Evolutionary conservation across 306 rosid genomes (phyloP).

Genomic region (Vachellia pachyceras): DNA sequence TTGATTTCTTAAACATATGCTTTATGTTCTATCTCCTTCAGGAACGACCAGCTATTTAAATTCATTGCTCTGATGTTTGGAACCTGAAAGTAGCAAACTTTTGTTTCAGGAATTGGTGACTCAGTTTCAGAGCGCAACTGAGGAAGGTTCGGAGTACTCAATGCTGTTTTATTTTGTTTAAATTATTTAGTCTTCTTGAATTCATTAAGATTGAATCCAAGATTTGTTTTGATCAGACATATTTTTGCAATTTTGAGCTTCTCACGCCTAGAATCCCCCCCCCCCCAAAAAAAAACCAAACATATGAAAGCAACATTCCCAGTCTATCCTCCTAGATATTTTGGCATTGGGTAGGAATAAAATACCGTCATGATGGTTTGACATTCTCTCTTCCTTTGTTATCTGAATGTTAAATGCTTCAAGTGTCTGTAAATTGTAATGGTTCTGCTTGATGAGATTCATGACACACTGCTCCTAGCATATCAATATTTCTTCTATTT

Average conservation of each 20-base stretch:
- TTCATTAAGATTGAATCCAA: background rate
- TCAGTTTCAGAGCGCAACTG: background rate
- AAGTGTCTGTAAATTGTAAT: background rate
- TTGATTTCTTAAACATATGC: background rate
- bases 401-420: background rate
- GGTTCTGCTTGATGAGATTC: background rate
- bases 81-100: background rate
- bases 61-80: background rate
- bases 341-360: background rate
- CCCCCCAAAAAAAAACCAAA: no score
- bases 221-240: background rate
- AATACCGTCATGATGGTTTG: background rate
- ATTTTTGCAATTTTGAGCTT: background rate
- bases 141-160: background rate
- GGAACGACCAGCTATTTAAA: background rate
- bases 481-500: conserved; percentile 27
- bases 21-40: background rate
- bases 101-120: conserved; percentile 6
- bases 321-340: background rate
- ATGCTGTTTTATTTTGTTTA: background rate
- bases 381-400: background rate
- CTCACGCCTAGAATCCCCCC: background rate
- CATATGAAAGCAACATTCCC: background rate
- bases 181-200: background rate
- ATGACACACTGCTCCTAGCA: background rate